A percentile compares a stretch with the other conserved stretches of the same genome.
Evolutionary conservation across 2,329 filamentous ascomycete species (phyloP).

Genomic region (Trichothecium sympodiale): DNA sequence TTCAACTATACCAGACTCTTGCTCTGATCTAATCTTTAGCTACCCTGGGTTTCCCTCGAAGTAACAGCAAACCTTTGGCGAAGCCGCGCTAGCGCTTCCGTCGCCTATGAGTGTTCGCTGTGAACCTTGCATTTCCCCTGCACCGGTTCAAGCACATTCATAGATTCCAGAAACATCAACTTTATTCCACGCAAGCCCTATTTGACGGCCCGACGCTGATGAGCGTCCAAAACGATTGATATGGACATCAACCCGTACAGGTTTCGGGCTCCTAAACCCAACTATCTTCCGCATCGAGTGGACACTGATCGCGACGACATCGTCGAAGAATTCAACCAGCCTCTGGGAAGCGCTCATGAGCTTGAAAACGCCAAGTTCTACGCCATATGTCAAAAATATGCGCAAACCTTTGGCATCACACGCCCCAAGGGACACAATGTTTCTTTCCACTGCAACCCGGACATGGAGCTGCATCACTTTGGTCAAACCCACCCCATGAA

Average conservation of each 20-base stretch:
- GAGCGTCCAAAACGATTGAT: background rate
- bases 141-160: no score
- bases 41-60: no score
- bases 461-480: constrained; percentile 95
- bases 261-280: constrained; percentile 44
- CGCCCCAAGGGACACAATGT: constrained; percentile 80
- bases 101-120: no score
- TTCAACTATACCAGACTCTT: no score
- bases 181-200: no score
- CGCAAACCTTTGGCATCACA: constrained; percentile 57
- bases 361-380: constrained; percentile 45
- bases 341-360: constrained; percentile 38
- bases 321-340: constrained; percentile 39
- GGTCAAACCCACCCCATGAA: constrained; percentile 98
- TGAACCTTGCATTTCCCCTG: no score
- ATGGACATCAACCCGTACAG: constrained; percentile 36
- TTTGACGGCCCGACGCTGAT: background rate
- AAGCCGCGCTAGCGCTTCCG: no score
- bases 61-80: no score
- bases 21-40: no score
- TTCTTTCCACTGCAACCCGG: constrained; percentile 89
- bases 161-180: no score
- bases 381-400: constrained; percentile 45
- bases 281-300: constrained; percentile 46
- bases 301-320: constrained; percentile 40